Conservation (phyloP, 2,329 filamentous ascomycete species). For the Sordariomycetes sp. region DNA sequence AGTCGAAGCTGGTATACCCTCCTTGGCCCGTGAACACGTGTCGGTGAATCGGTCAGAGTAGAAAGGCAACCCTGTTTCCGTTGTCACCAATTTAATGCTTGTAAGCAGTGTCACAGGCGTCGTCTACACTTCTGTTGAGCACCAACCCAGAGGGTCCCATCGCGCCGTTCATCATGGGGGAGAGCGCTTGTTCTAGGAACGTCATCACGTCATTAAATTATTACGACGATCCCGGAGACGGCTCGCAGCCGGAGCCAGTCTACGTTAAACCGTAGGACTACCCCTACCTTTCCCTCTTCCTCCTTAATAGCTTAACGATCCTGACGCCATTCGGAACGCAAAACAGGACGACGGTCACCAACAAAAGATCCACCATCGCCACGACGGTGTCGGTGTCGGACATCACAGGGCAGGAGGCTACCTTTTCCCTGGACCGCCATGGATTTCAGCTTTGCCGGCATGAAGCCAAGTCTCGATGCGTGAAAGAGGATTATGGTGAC, state of each 20-base stretch:
- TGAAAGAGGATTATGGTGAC: conserved; percentile 28
- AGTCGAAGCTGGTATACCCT: no score
- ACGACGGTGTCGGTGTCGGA: conserved; percentile 16
- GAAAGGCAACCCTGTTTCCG: no score
- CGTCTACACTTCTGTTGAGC: no score
- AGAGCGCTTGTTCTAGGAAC: conserved; percentile 8
- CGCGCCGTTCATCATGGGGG: no score
- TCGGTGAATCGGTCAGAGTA: no score
- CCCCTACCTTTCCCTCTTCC: neutral
- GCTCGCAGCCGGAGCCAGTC: conserved; percentile 23
- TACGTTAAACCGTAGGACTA: conserved; percentile 15
- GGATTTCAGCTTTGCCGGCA: conserved; percentile 27
- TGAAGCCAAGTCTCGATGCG: conserved; percentile 9
- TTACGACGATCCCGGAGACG: conserved; percentile 28
- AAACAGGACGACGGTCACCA: conserved; percentile 2
- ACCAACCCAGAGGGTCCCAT: no score
- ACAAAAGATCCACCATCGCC: conserved; percentile 1
- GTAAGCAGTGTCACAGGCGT: no score
- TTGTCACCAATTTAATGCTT: no score
- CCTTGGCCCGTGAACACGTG: no score
- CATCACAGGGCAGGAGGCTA: conserved; percentile 25
- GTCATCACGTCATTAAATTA: conserved; percentile 26
- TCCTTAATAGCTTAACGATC: neutral
- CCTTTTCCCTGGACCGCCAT: conserved; percentile 27
- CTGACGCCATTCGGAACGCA: no score